Conservation (phyloP, 169 alveolate genomes). For the Cryptosporidium sp. region DNA sequence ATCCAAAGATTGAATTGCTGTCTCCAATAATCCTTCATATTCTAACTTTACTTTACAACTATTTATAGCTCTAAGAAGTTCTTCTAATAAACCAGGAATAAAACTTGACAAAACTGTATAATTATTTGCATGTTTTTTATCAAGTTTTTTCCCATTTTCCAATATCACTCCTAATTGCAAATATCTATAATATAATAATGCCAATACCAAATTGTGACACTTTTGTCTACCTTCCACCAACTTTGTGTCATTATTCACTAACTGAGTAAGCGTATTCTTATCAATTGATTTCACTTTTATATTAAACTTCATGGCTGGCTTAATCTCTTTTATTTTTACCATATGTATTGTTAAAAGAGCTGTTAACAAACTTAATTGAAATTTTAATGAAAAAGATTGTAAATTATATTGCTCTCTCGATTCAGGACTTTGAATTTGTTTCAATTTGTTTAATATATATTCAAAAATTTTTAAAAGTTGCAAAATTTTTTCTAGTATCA, state of each 20-base stretch:
- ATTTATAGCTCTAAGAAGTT: not conserved
- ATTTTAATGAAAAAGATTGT: too few relatives aligned
- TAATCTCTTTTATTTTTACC: too few relatives aligned
- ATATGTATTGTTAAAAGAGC: too few relatives aligned
- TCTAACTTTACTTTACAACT: not conserved
- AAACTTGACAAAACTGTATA: too few relatives aligned
- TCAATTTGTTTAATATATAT: too few relatives aligned
- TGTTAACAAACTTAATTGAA: too few relatives aligned
- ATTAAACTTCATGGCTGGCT: not conserved
- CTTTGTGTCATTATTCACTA: not conserved
- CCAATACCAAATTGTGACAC: not conserved
- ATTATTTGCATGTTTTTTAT: not conserved
- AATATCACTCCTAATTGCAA: not conserved
- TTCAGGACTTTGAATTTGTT: too few relatives aligned
- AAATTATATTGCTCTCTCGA: too few relatives aligned
- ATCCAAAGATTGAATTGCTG: not conserved
- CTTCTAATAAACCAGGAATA: not conserved
- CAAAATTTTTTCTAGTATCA: too few relatives aligned
- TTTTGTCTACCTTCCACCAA: not conserved
- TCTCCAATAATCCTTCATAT: not conserved
- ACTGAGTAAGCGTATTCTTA: not conserved
- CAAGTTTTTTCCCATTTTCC: not conserved
- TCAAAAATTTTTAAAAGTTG: too few relatives aligned
- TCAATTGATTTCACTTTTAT: not conserved
- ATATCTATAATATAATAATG: constrained; percentile 10